phyloP scores from a whole-genome alignment of 495 filamentous ascomycete genomes.

The Bacidia rubella region DNA sequence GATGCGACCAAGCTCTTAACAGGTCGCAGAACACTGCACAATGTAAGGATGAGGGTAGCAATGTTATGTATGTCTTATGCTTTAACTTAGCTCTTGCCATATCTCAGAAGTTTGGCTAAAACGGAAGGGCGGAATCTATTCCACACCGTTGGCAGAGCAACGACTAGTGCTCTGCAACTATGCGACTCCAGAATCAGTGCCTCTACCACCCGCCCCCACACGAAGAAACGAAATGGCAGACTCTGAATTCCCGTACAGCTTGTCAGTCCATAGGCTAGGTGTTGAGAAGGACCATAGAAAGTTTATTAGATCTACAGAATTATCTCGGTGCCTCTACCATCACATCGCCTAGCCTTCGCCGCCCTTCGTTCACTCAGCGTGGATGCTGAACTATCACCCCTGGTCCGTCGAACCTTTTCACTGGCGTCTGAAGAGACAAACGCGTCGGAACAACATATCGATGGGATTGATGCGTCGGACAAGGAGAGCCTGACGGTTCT shows the following conservation, averaged over 20 bases:
- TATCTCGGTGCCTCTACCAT: constrained; percentile 74
- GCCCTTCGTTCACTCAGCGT: constrained; percentile 68
- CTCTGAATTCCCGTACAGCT: background rate
- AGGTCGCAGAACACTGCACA: background rate
- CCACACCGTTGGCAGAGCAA: constrained; percentile 1
- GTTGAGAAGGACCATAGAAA: too few relatives aligned
- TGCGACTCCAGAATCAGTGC: too few relatives aligned
- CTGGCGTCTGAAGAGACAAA: constrained; percentile 27
- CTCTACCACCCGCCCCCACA: too few relatives aligned
- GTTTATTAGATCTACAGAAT: too few relatives aligned
- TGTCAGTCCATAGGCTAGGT: background rate
- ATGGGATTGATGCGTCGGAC: constrained; percentile 15
- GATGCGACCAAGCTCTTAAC: background rate
- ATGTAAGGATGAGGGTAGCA: background rate
- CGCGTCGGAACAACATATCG: too few relatives aligned
- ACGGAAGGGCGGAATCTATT: background rate
- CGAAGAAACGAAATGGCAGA: too few relatives aligned
- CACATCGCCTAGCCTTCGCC: constrained; percentile 59
- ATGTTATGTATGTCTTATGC: background rate
- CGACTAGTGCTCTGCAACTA: background rate
- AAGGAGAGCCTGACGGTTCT: constrained; percentile 41
- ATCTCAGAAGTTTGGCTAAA: background rate
- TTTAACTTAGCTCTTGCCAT: background rate
- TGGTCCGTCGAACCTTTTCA: constrained; percentile 59
- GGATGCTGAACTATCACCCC: constrained; percentile 74